These are phyloP conservation scores for Rosa multiflora DNA, from an alignment of 306 rosid genomes.

Conservation along the genomic window DNA sequence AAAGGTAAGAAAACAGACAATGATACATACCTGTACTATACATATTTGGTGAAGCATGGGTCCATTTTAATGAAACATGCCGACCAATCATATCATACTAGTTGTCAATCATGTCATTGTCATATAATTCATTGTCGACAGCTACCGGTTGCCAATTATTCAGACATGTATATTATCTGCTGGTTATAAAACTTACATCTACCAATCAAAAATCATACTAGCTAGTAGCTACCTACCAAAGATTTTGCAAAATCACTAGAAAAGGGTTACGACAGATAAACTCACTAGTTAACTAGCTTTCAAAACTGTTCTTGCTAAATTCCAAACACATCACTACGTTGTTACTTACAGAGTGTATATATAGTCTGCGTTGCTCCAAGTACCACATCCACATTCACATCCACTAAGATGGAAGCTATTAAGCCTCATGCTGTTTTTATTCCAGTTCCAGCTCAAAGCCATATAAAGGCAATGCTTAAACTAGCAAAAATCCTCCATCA, in stretches of 20 bases:
- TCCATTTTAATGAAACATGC: too few species aligned
- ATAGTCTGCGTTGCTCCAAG: neutral
- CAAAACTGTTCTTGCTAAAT: neutral
- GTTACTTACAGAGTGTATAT: neutral
- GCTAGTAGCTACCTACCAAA: neutral
- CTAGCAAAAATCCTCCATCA: constrained; percentile 4
- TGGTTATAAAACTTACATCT: too few species aligned
- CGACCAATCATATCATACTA: too few species aligned
- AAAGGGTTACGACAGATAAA: neutral
- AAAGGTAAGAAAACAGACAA: too few species aligned
- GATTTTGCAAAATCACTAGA: neutral
- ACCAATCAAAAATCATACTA: neutral
- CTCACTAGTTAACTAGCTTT: neutral
- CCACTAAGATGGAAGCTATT: neutral
- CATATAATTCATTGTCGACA: neutral
- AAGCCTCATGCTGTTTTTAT: constrained; percentile 12
- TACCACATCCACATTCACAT: neutral
- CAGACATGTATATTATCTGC: too few species aligned
- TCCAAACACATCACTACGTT: neutral
- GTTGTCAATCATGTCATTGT: too few species aligned
- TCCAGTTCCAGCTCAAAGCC: constrained; percentile 15
- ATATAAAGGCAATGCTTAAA: constrained; percentile 15
- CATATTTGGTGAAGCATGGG: neutral
- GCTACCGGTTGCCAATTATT: neutral
- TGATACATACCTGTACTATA: too few species aligned